These are phyloP conservation scores for Nidularia pulvinata DNA, from an alignment of 768 basidiomycete genomes.

Conservation along the genomic window DNA sequence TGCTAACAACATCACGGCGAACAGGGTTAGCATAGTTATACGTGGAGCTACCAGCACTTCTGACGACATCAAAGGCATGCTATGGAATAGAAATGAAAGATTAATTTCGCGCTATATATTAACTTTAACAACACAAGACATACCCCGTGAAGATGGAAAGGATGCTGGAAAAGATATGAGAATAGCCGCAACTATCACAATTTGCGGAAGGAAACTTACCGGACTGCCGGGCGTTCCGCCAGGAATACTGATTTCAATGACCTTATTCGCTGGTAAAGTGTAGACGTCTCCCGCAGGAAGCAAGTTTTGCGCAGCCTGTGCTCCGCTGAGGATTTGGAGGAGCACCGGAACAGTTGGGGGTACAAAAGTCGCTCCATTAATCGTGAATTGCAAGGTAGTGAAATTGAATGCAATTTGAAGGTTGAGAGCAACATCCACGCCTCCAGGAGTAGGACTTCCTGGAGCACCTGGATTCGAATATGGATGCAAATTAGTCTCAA, in stretches of 20 bases:
- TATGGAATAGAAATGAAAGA: background rate
- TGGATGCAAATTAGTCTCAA: slow-evolving; percentile 34
- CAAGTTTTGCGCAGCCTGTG: slow-evolving; percentile 26
- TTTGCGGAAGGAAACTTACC: slow-evolving; percentile 15
- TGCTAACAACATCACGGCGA: slow-evolving; percentile 6
- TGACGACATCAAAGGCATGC: slow-evolving; percentile 1
- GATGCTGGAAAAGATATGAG: slow-evolving; percentile 7
- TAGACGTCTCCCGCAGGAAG: slow-evolving; percentile 41
- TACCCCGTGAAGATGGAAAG: slow-evolving; percentile 15
- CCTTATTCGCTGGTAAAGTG: slow-evolving; percentile 34
- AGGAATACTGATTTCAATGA: slow-evolving; percentile 47
- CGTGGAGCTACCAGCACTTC: background rate
- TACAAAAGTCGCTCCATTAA: slow-evolving; percentile 30
- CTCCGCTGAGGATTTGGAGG: slow-evolving; percentile 42
- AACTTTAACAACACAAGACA: background rate
- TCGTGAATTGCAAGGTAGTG: slow-evolving; percentile 13
- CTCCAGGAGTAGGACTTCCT: slow-evolving; percentile 28
- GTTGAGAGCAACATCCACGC: slow-evolving; percentile 31
- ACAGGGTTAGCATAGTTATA: slow-evolving; percentile 29
- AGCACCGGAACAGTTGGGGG: slow-evolving; percentile 41
- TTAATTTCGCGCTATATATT: slow-evolving; percentile 17
- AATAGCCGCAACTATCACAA: background rate
- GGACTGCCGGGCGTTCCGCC: slow-evolving; percentile 30
- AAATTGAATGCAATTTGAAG: slow-evolving; percentile 22
- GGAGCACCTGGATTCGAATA: slow-evolving; percentile 23